Evolutionary conservation across 371 early-diverging fungal genomes (phyloP), one percentile per base, ranked within the genome.

Genomic region (Mycotypha africana): DNA sequence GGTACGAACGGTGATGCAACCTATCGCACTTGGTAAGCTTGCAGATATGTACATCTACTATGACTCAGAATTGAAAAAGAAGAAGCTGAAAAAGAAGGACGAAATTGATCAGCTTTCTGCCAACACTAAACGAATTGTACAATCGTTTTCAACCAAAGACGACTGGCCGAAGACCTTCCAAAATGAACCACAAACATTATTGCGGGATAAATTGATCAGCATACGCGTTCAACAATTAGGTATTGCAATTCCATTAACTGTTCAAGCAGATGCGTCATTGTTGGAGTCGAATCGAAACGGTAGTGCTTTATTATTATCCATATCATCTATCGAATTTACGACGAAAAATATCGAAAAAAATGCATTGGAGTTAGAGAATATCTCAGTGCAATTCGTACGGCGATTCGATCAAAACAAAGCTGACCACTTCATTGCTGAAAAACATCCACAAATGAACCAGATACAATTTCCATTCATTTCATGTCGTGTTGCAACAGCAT

Each of bases 1-100:
- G 43, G 66, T 88, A 7, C 84, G 84, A 45, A 82, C 84, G 0
- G 77, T 89, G 7, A 79, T 89, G 84, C 89, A 87, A 37, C 89
- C 90, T 0, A 80, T 76, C 50, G 86, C 89, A 0, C 56, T 90
- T 0, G 84, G 85, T 15, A 77, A 74, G 34, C 60, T 88, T 14
- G 75, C 82, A 2, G 89, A 88, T 32, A 66, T 85, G 48, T 77
- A 81, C 20, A 64, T 84, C 12, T 88, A 79, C 49, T 89, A 86
- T 51, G 73, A 76, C 15, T 62, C 77, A 4, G 88, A 88, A 43
- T 70, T 90, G 21, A 70, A 74, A 12, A 76, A 55, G 60, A 72
- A 58, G 73, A 82, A 68, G 74, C 76, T 40, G 50, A 68, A 56
- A 50, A 60, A 73, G 38, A 62, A 67, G 35, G 59, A 38, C 0